Conservation (phyloP, 352 stramenopile genomes). For the Pythium chondricola region DNA sequence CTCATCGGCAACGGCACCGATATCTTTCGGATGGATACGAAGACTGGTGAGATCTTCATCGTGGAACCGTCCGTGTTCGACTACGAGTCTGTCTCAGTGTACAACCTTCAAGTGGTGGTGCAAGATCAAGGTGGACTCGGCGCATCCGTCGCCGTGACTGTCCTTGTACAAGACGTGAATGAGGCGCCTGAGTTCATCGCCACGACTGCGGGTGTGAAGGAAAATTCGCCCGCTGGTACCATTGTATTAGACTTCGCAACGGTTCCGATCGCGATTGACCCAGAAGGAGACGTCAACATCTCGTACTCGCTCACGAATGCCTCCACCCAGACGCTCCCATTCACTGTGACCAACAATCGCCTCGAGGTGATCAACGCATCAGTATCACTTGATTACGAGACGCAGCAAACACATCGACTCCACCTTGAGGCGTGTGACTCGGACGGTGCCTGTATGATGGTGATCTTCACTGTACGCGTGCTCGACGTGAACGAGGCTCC, state of each 20-base stretch:
- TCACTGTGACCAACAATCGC: conserved; percentile 7
- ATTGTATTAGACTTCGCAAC: conserved; percentile 17
- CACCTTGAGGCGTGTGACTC: conserved; percentile 19
- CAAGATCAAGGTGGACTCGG: conserved; percentile 31
- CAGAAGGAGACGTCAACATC: conserved; percentile 17
- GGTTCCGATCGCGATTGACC: conserved; percentile 8
- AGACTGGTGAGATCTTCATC: conserved; percentile 31
- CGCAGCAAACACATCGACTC: conserved; percentile 1
- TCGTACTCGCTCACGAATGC: conserved; percentile 6
- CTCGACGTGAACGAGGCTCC: conserved; percentile 26
- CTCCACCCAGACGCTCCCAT: conserved; percentile 1
- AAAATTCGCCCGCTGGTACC: conserved; percentile 19
- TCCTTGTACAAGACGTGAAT: conserved; percentile 38
- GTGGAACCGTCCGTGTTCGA: conserved; percentile 33
- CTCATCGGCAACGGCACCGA: conserved; percentile 8
- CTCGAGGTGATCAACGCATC: neutral
- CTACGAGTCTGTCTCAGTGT: conserved; percentile 26
- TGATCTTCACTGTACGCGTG: conserved; percentile 10
- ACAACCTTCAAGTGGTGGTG: conserved; percentile 8
- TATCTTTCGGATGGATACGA: conserved; percentile 35
- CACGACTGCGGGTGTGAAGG: conserved; percentile 1
- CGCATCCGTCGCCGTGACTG: conserved; percentile 17
- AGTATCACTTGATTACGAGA: conserved; percentile 17
- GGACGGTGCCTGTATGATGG: conserved; percentile 3
- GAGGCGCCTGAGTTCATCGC: conserved; percentile 33